Evolutionary conservation across 2,329 filamentous ascomycete species (phyloP).

Genomic region (Aureobasidium sp.): DNA sequence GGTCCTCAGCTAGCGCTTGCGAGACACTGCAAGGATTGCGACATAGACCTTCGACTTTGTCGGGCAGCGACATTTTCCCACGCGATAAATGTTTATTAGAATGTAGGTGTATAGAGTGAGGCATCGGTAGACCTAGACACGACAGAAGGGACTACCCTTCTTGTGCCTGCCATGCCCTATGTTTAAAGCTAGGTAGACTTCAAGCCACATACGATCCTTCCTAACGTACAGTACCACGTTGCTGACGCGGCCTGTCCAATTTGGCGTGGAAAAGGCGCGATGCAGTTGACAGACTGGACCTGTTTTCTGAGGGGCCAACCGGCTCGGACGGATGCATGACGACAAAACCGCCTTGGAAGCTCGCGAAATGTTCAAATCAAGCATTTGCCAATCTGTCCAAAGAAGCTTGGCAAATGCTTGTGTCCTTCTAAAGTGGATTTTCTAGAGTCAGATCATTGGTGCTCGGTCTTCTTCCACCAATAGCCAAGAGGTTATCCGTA

Average conservation of each 20-base stretch:
- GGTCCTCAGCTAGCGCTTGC: conserved; percentile 49
- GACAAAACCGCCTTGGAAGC: background rate
- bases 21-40: conserved; percentile 50
- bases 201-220: conserved; percentile 3
- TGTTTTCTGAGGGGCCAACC: background rate
- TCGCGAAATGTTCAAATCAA: background rate
- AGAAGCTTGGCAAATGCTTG: background rate
- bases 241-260: conserved; percentile 7
- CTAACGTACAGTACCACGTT: background rate
- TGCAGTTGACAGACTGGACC: background rate
- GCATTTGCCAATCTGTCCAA: background rate
- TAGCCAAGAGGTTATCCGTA: background rate
- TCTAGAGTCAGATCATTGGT: background rate
- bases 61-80: conserved; percentile 23
- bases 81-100: background rate
- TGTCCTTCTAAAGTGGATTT: background rate
- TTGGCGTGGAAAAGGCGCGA: background rate
- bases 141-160: conserved; percentile 1
- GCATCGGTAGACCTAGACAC: background rate
- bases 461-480: conserved; percentile 1
- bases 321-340: conserved; percentile 6
- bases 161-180: conserved; percentile 8
- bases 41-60: conserved; percentile 48
- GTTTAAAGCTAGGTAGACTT: background rate
- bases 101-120: background rate